These are phyloP conservation scores for Trypanosoma avium DNA, from an alignment of 208 protist species.

Conservation along the genomic window DNA sequence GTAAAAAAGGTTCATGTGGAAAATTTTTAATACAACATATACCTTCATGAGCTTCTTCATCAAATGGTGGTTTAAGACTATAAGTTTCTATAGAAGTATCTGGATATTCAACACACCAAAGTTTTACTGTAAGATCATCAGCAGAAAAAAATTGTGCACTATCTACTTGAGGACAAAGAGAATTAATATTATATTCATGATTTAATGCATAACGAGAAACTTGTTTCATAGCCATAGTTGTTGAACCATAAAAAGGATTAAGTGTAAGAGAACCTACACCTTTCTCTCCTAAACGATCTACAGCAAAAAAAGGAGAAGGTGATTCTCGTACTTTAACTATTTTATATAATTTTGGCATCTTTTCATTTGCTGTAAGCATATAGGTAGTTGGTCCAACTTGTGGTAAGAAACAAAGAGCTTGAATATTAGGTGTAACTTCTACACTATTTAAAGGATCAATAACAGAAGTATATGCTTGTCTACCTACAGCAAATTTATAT, in stretches of 20 bases:
- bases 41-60: constrained; percentile 51
- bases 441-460: constrained; percentile 89
- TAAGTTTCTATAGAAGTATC: constrained; percentile 83
- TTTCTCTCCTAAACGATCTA: constrained; percentile 62
- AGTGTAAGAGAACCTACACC: constrained; percentile 36
- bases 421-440: constrained; percentile 75
- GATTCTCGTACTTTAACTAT: constrained; percentile 65
- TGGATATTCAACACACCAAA: constrained; percentile 89
- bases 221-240: constrained; percentile 65
- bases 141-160: constrained; percentile 80
- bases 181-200: constrained; percentile 89
- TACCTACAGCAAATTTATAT: constrained; percentile 62
- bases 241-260: constrained; percentile 31
- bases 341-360: constrained; percentile 87
- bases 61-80: constrained; percentile 60
- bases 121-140: constrained; percentile 78
- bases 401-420: constrained; percentile 75
- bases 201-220: constrained; percentile 69
- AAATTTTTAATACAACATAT: constrained; percentile 66
- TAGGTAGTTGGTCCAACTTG: constrained; percentile 54
- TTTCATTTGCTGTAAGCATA: constrained; percentile 84
- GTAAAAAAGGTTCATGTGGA: constrained; percentile 81
- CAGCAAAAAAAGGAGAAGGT: constrained; percentile 55
- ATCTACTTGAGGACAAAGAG: constrained; percentile 68
- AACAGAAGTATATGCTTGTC: constrained; percentile 78